Base-by-base conservation (phyloP, 2,329 filamentous ascomycete genomes). In the Pseudopithomyces chartarum region DNA sequence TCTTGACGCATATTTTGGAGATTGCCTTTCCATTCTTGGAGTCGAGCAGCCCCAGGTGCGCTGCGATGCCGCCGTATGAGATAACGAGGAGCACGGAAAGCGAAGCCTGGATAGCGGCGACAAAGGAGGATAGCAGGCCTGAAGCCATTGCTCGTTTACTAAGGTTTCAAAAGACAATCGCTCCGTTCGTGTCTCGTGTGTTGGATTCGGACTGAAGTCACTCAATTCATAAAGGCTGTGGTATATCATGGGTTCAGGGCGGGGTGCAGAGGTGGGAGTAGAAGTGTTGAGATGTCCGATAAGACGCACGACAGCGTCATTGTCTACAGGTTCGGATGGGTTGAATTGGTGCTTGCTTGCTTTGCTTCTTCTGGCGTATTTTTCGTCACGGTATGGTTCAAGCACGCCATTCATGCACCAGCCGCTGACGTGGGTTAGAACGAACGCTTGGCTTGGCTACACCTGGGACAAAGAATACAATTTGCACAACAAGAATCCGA, bases 71-170 rank as follows among this genome's bases (percentile, higher is more conserved):
- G 32, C 83, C 82, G 55, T 81, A 84, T 50, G 70, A 73, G 51
- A 85, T 82, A 34, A 83, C 83, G 3, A 85, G 70, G 3, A 85
- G 67, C 0, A 85, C 82, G 2, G 81, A 81, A 3, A 84, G 66
- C 36, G 80, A 83, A 22, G 83, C 83, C 67, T 85, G 82, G 22
- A 85, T 67, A 2, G 82, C 82, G 23, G 81, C 81, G 10, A 83
- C 65, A 57, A 85, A 83, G 15, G 76, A 80, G 60, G 66, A 57
- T 23, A 71, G 7, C 7, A 44, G 29, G 36, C 45, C 19, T n/a
- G 26, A 23, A 38, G 34, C 20, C 47, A 42, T 43, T 32, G 15
- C 32, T 33, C 20, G 34, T 39, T 4, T 29, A 29, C 8, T 29
- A 29, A 29, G 8, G 8, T 29, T 4, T 5, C 26, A 29, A 29